Evolutionary conservation across 805 yeast species (phyloP).

Genomic region (Candida koratica): DNA sequence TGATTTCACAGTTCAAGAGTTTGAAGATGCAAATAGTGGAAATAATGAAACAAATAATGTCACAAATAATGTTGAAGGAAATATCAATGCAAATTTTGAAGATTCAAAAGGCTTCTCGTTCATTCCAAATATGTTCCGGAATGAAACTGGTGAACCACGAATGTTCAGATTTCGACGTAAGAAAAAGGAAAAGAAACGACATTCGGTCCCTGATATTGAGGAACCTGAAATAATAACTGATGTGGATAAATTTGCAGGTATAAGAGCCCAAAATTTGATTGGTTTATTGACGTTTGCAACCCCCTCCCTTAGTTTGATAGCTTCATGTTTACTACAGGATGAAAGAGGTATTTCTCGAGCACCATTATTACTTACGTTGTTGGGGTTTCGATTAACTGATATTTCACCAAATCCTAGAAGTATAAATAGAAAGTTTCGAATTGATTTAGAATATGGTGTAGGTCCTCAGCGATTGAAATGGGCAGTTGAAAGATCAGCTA

Average conservation of each 20-base stretch:
- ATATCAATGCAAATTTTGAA: too few relatives aligned
- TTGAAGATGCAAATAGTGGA: too few relatives aligned
- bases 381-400: constrained; percentile 62
- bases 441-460: constrained; percentile 88
- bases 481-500: constrained; percentile 68
- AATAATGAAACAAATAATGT: too few relatives aligned
- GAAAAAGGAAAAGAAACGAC: constrained; percentile 17
- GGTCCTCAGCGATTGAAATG: constrained; percentile 76
- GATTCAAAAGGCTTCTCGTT: constrained; percentile 12
- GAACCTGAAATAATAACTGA: constrained; percentile 14
- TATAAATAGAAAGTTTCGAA: constrained; percentile 46
- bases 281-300: constrained; percentile 56
- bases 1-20: constrained; percentile 1
- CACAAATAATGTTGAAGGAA: too few relatives aligned
- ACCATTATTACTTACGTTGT: constrained; percentile 71
- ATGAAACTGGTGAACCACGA: constrained; percentile 1
- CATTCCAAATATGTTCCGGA: constrained; percentile 17
- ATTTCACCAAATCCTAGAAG: constrained; percentile 37
- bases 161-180: constrained; percentile 24
- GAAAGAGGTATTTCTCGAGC: constrained; percentile 75
- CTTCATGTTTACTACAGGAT: constrained; percentile 71
- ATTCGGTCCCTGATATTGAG: constrained; percentile 18
- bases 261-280: constrained; percentile 33
- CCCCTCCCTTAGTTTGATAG: constrained; percentile 71
- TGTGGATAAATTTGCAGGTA: constrained; percentile 28